Evolutionary conservation across 768 basidiomycete species (phyloP).

Genomic region (Xerocomellus intermedius): DNA sequence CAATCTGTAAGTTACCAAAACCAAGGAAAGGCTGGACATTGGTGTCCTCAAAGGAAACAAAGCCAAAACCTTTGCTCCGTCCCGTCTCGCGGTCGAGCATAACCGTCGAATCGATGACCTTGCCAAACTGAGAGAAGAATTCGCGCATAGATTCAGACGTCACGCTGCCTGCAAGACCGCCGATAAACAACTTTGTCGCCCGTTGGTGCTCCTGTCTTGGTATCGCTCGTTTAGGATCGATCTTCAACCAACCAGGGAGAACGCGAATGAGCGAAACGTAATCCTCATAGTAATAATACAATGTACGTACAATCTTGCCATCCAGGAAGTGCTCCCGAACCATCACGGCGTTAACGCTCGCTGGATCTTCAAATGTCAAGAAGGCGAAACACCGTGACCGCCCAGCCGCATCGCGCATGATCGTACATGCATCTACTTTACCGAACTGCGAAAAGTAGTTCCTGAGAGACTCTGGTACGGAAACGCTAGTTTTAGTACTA

Average conservation of each 20-base stretch:
- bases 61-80: conserved; percentile 95
- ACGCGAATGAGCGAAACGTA: conserved; percentile 20
- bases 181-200: conserved; percentile 94
- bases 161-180: conserved; percentile 87
- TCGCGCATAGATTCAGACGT: conserved; percentile 92
- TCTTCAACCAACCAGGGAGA: conserved; percentile 48
- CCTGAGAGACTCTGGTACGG: conserved; percentile 62
- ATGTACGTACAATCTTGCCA: conserved; percentile 85
- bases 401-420: conserved; percentile 96
- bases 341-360: conserved; percentile 95
- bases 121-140: conserved; percentile 92
- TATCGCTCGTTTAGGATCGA: conserved; percentile 99
- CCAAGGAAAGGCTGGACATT: conserved; percentile 87
- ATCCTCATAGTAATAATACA: conserved; percentile 21
- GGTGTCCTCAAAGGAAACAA: conserved; percentile 94
- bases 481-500: conserved; percentile 42
- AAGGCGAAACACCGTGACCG: conserved; percentile 98
- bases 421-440: conserved; percentile 94
- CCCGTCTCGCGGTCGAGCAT: conserved; percentile 98
- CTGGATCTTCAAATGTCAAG: conserved; percentile 90
- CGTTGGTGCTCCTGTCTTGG: conserved; percentile 93
- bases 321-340: conserved; percentile 92
- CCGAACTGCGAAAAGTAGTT: conserved; percentile 96
- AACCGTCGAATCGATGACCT: conserved; percentile 96
- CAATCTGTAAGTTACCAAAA: conserved; percentile 86